A percentile compares a stretch with the other conserved stretches of the same genome.
These are phyloP conservation scores for Blastomyces silverae DNA, from an alignment of 2,329 filamentous ascomycete genomes.

Conservation along the genomic window DNA sequence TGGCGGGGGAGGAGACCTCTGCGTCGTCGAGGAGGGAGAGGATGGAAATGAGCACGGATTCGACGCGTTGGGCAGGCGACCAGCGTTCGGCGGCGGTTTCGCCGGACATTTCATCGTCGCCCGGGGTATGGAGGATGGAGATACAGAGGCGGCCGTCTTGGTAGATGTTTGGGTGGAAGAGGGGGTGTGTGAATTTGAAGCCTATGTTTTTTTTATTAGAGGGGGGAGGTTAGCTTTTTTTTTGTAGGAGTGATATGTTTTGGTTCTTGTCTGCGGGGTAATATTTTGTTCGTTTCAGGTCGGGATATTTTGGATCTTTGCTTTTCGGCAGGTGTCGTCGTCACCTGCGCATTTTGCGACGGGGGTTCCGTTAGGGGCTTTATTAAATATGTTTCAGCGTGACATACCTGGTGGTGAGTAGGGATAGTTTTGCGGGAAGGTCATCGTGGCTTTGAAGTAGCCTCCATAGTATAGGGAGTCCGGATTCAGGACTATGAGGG, in stretches of 20 bases:
- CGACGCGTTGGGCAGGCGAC: conserved; percentile 88
- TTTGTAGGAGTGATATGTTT: background rate
- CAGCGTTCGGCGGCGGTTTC: conserved; percentile 86
- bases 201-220: conserved; percentile 40
- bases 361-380: background rate
- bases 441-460: conserved; percentile 86
- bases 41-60: conserved; percentile 89
- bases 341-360: background rate
- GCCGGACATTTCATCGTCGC: conserved; percentile 87
- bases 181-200: conserved; percentile 73
- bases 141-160: conserved; percentile 86
- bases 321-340: background rate
- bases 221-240: too few relatives aligned
- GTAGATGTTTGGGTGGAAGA: conserved; percentile 94
- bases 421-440: conserved; percentile 81
- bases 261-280: background rate
- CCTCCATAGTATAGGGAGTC: conserved; percentile 89
- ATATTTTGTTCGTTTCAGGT: background rate
- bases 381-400: background rate
- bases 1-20: conserved; percentile 87
- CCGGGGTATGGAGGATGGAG: conserved; percentile 87
- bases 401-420: conserved; percentile 65
- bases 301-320: background rate
- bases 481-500: conserved; percentile 84
- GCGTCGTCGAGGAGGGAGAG: conserved; percentile 88